Percentiles rank a stretch among this genome's conserved stretches.
phyloP scores from a whole-genome alignment of 2,329 filamentous ascomycete genomes.

The Zymoseptoria crescenta region DNA sequence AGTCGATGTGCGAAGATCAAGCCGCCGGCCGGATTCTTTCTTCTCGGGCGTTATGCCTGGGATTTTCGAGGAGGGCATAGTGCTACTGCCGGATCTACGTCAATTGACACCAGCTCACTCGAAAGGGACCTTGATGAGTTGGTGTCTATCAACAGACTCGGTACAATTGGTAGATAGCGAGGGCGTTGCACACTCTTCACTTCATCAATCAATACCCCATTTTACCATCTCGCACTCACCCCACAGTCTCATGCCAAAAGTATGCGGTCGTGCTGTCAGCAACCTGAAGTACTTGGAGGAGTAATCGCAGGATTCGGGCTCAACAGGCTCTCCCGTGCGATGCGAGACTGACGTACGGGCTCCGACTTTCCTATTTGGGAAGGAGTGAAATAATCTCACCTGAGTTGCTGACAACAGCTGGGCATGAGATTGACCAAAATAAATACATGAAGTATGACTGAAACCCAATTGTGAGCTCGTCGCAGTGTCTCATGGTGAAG shows the following conservation, averaged over 20 bases:
- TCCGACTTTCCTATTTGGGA: not conserved
- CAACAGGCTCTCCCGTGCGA: not conserved
- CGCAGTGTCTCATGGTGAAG: not conserved
- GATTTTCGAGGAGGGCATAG: constrained; percentile 7
- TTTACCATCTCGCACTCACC: not conserved
- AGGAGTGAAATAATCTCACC: not conserved
- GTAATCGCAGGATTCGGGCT: too few relatives aligned
- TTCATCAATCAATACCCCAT: not conserved
- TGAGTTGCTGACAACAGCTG: not conserved
- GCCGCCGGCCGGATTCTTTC: constrained; percentile 19
- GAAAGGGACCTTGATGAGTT: constrained; percentile 3
- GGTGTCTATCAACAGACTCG: not conserved
- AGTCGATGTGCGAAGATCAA: constrained; percentile 91
- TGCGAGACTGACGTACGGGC: too few relatives aligned
- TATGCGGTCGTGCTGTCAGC: not conserved
- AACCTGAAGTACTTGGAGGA: not conserved
- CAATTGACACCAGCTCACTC: constrained; percentile 1
- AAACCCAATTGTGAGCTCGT: not conserved
- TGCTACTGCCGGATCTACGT: constrained; percentile 5
- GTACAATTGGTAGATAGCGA: not conserved
- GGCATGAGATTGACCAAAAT: not conserved
- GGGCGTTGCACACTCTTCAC: too few relatives aligned
- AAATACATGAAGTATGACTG: not conserved
- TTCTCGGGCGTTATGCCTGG: constrained; percentile 18
- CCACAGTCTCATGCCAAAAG: not conserved